phyloP scores from a whole-genome alignment of 176 grass and related monocot genomes.

The Calamus simplicifolius region DNA sequence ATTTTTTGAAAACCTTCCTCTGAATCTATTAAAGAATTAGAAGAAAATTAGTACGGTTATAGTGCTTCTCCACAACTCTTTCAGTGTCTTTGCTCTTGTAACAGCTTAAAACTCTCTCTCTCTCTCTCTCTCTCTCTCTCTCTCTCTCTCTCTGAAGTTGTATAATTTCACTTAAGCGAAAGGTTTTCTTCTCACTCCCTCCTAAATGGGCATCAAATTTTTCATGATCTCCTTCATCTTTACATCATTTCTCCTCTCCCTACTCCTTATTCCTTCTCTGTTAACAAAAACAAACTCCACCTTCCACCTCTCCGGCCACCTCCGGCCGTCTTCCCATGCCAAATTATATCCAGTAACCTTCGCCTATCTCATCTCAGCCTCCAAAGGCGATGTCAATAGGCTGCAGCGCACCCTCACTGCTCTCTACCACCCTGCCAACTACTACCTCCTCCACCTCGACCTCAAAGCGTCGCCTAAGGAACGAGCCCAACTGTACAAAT shows the following conservation, averaged over 20 bases:
- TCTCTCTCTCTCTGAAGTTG: background rate
- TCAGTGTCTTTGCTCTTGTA: background rate
- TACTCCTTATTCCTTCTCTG: constrained; percentile 62
- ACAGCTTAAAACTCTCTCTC: background rate
- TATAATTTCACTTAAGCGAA: background rate
- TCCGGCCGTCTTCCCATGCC: background rate
- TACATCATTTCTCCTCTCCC: constrained; percentile 54
- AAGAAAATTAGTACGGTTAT: no score
- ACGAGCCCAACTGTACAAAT: constrained; percentile 45
- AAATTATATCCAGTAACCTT: constrained; percentile 62
- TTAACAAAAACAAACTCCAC: constrained; percentile 25
- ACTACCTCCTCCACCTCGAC: constrained; percentile 89
- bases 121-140: background rate
- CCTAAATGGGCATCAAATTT: constrained; percentile 35
- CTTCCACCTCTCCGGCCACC: constrained; percentile 14
- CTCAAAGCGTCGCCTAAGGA: constrained; percentile 54
- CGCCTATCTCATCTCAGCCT: constrained; percentile 88
- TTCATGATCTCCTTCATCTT: constrained; percentile 39
- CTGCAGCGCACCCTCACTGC: constrained; percentile 56
- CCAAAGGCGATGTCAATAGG: constrained; percentile 49
- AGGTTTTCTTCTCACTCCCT: background rate
- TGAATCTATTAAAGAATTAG: no score
- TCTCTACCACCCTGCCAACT: constrained; percentile 90
- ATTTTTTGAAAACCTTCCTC: no score
- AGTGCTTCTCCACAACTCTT: no score